Percentiles rank a stretch among this genome's conserved stretches.
phyloP scores from a whole-genome alignment of 352 stramenopile species.

The Globisporangium mamillatum region DNA sequence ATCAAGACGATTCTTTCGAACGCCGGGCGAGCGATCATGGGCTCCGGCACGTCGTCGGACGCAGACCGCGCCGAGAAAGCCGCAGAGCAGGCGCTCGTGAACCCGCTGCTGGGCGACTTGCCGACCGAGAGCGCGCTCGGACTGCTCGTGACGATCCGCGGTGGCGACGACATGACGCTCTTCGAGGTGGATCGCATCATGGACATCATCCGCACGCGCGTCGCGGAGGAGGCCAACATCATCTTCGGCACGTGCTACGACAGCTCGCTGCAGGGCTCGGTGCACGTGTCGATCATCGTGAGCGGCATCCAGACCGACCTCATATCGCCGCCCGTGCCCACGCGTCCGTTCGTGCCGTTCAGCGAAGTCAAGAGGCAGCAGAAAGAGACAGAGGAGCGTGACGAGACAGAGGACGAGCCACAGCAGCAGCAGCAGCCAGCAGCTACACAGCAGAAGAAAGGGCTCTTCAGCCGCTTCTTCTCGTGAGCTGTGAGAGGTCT shows the following conservation, averaged over 20 bases:
- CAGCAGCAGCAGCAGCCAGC: slow-evolving; percentile 14
- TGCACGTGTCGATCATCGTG: slow-evolving; percentile 88
- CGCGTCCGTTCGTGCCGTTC: slow-evolving; percentile 40
- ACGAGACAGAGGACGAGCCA: slow-evolving; percentile 13
- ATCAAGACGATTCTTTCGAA: slow-evolving; percentile 95
- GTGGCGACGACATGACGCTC: slow-evolving; percentile 91
- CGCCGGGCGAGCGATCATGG: slow-evolving; percentile 95
- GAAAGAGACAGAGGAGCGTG: slow-evolving; percentile 20
- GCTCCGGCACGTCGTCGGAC: slow-evolving; percentile 78
- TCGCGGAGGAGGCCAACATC: slow-evolving; percentile 84
- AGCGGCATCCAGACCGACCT: slow-evolving; percentile 85
- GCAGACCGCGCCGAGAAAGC: slow-evolving; percentile 88
- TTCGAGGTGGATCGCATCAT: slow-evolving; percentile 91
- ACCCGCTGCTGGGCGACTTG: slow-evolving; percentile 91
- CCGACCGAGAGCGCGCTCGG: slow-evolving; percentile 91
- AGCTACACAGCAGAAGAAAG: slow-evolving; percentile 29
- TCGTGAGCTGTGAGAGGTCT: slow-evolving; percentile 19
- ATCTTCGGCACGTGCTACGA: slow-evolving; percentile 90
- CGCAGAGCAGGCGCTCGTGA: slow-evolving; percentile 93
- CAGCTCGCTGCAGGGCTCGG: slow-evolving; percentile 69
- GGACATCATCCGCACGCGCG: slow-evolving; percentile 79
- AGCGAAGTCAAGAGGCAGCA: slow-evolving; percentile 35
- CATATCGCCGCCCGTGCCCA: slow-evolving; percentile 72
- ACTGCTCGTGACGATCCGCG: slow-evolving; percentile 95
- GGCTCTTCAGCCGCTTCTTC: slow-evolving; percentile 74